Percentiles rank a stretch among this genome's conserved stretches.
phyloP scores from a whole-genome alignment of 345 rosid genomes.

The Anacardium occidentale region DNA sequence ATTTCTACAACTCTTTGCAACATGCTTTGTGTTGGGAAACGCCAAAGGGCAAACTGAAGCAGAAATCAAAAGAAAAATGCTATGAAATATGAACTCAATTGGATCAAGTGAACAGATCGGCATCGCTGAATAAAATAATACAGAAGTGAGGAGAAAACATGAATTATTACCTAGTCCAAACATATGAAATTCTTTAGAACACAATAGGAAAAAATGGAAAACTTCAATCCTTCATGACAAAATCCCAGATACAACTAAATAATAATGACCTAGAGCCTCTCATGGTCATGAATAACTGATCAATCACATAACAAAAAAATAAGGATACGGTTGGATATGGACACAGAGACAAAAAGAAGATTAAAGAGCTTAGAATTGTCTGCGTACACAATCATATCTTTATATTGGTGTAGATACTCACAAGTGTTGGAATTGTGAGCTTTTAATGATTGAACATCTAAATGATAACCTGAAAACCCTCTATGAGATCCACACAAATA shows the following conservation, averaged over 20 bases:
- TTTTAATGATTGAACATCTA: not conserved
- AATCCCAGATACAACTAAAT: not conserved
- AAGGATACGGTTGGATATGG: not conserved
- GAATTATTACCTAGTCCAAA: not conserved
- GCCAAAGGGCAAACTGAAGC: constrained; percentile 86
- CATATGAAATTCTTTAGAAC: not conserved
- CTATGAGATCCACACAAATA: not conserved
- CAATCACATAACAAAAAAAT: not conserved
- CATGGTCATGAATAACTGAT: not conserved
- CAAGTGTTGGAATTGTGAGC: not conserved
- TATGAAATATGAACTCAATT: not conserved
- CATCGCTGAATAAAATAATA: not conserved
- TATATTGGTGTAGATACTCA: not conserved
- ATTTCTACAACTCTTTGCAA: constrained; percentile 59
- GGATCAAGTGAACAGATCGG: not conserved
- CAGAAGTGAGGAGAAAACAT: not conserved
- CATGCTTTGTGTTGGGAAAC: constrained; percentile 67
- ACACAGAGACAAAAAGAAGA: not conserved
- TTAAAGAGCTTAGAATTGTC: not conserved
- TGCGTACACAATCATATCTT: not conserved
- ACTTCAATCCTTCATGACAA: not conserved
- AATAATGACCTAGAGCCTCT: not conserved
- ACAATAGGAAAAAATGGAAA: not conserved
- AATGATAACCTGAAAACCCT: not conserved
- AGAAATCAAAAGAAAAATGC: constrained; percentile 8